Conservation (phyloP, 345 rosid species). For the Citrus sinensis region DVS_A1.0 CM039164.1:1344001-1344500, state of each 20-base stretch:
- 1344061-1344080: conserved; percentile 67
- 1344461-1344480: conserved; percentile 94
- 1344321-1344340: background rate
- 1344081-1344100: conserved; percentile 93
- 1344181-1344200: conserved; percentile 73
- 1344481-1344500: conserved; percentile 31
- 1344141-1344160: conserved; percentile 61
- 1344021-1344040: conserved; percentile 81
- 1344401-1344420: conserved; percentile 82
- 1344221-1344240: conserved; percentile 3
- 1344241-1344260: background rate
- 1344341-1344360: background rate
- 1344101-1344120: conserved; percentile 76
- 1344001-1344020: conserved; percentile 88
- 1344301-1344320: background rate
- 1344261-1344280: background rate
- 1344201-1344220: conserved; percentile 29
- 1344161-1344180: conserved; percentile 66
- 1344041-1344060: conserved; percentile 46
- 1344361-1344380: conserved; percentile 63
- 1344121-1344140: conserved; percentile 73
- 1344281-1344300: background rate
- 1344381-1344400: conserved; percentile 68
- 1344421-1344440: conserved; percentile 90
- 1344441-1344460: conserved; percentile 93